Percentiles rank a stretch among this genome's conserved stretches.
Evolutionary conservation across 495 filamentous ascomycete genomes (phyloP).

Genomic region (Amniculicola lignicola): DNA sequence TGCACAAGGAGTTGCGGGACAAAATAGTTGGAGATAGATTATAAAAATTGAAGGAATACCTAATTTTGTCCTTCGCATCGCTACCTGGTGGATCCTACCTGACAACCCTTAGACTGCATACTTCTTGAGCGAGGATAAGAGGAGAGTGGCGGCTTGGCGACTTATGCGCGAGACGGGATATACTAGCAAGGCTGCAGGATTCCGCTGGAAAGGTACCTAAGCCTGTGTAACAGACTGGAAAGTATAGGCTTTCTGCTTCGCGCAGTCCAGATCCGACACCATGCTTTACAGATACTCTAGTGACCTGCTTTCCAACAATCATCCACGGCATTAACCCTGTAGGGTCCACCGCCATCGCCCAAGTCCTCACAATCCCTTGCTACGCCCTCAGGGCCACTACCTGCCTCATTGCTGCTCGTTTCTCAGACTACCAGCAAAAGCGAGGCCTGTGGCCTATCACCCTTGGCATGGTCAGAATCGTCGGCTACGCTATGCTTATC

Average conservation of each 20-base stretch:
- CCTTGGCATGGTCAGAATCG: slow-evolving; percentile 55
- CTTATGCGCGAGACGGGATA: slow-evolving; percentile 49
- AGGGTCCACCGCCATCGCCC: slow-evolving; percentile 60
- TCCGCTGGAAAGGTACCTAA: slow-evolving; percentile 55
- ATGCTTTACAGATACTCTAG: slow-evolving; percentile 77
- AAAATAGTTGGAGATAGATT: slow-evolving; percentile 62
- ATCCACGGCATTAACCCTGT: slow-evolving; percentile 61
- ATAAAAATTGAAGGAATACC: slow-evolving; percentile 72
- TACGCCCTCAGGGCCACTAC: slow-evolving; percentile 65
- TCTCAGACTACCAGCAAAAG: slow-evolving; percentile 60
- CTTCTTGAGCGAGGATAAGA: slow-evolving; percentile 37
- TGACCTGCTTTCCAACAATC: slow-evolving; percentile 75
- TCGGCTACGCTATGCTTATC: slow-evolving; percentile 66
- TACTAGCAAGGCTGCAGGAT: slow-evolving; percentile 58
- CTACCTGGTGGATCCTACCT: slow-evolving; percentile 60
- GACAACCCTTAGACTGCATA: slow-evolving; percentile 54
- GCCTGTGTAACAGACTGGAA: slow-evolving; percentile 60
- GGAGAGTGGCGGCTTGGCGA: slow-evolving; percentile 21
- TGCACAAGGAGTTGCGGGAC: slow-evolving; percentile 64
- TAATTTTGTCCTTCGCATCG: slow-evolving; percentile 59
- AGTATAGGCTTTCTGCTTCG: slow-evolving; percentile 60
- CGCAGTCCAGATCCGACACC: slow-evolving; percentile 64
- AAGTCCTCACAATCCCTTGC: slow-evolving; percentile 73
- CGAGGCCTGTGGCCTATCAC: slow-evolving; percentile 60
- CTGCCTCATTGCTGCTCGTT: slow-evolving; percentile 58